Percentiles rank a stretch among this genome's conserved stretches.
These are phyloP conservation scores for Solanum chilense DNA, from an alignment of 257 asterid genomes.

Conservation along the genomic window DNA sequence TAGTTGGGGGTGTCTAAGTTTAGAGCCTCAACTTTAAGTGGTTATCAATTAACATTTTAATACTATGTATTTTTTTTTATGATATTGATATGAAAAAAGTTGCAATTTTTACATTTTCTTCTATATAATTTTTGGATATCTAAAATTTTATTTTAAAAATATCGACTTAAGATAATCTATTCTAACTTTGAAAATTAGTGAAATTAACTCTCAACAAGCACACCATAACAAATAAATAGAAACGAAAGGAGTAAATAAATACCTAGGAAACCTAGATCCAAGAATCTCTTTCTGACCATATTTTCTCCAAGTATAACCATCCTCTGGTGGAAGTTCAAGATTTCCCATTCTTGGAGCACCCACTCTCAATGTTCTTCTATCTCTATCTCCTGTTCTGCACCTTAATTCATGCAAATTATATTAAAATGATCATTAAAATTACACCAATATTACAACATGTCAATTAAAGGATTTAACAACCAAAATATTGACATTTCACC, in stretches of 20 bases:
- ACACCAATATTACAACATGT: background rate
- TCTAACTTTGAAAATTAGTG: too few relatives aligned
- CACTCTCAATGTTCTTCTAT: conserved; percentile 25
- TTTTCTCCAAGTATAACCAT: conserved; percentile 81
- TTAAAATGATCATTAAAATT: background rate
- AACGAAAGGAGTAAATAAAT: background rate
- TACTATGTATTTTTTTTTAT: too few relatives aligned
- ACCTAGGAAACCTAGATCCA: conserved; percentile 71
- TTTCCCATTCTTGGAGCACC: conserved; percentile 79
- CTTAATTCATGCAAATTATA: background rate
- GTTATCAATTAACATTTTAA: too few relatives aligned
- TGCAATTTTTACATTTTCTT: too few relatives aligned
- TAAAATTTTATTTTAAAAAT: too few relatives aligned
- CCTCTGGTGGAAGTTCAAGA: conserved; percentile 73
- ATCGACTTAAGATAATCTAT: too few relatives aligned
- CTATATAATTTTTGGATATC: too few relatives aligned
- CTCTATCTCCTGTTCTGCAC: conserved; percentile 29
- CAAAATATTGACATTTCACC: background rate
- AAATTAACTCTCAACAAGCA: too few relatives aligned
- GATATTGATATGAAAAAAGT: too few relatives aligned
- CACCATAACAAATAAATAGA: background rate
- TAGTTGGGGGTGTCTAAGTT: background rate
- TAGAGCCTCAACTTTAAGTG: too few relatives aligned
- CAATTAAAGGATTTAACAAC: background rate
- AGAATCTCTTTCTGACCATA: conserved; percentile 83